Base-by-base conservation (phyloP, 768 basidiomycete genomes). In the Pleurotus sapidus region DNA sequence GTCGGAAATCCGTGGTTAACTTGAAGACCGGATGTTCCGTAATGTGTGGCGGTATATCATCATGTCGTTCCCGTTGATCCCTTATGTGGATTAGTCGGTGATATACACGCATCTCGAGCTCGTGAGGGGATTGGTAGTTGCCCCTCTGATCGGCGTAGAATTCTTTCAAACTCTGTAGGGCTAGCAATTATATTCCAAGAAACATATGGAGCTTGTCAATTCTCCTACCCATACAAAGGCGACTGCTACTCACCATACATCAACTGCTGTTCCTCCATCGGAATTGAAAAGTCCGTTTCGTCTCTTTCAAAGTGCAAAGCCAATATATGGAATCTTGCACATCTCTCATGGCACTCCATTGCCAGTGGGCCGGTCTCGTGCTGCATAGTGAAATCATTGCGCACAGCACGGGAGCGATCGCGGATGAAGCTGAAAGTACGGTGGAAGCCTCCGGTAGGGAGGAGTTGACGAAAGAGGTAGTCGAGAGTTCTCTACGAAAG, bases 51-150 rank as follows among this genome's bases (percentile, higher is more conserved):
- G 95, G 87, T 38, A 94, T 85, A 63, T 80, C 84, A 64, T 87
- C 91, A 64, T 79, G 85, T 7, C 84, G 89, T 65, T 90, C 89
- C 60, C 72, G 82, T 64, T 90, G 89, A 69, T 95, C 91, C 25
- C 93, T 87, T 45, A 98, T 88, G 64, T 97, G 93, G 25, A 91
- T 88, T 27, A 98, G 83, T 47, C 95, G 86, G 67, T 95, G 92
- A 72, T 98, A 99, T 1, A 97, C 87, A 30, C 93, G 87, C 86
- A 99, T 97, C 71, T 99, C 96, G 46, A 98, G 82, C 66, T 98
- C 95, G 39, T 89, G 90, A 0, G 89, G 84, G 8, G 89, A 89
- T 63, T 86, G 73, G 59, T 88, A 87, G 42, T 74, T 72, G 7
- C 77, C 80, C 0, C 84, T 77, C 57, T 91, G 87, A 65, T 97